Base-by-base conservation (phyloP, 2,329 filamentous ascomycete species). In the Arthroderma sp. region DNA sequence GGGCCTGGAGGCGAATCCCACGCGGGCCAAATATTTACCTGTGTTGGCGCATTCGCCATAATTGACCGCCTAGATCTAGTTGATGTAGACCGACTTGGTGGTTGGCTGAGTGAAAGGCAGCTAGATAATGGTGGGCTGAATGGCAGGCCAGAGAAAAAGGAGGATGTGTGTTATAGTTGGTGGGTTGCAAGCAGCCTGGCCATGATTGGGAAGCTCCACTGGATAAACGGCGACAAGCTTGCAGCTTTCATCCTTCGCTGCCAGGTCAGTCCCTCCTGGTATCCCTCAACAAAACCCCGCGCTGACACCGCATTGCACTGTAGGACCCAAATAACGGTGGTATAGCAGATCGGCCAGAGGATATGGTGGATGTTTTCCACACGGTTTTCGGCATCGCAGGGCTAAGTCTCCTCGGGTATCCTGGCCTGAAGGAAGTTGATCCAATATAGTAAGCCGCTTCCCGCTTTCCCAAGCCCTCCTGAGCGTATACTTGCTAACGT, bases 111-210 rank as follows among this genome's bases (percentile, higher is more conserved):
- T 63, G 91, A 98, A 66, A 77, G 91, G 50, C 91, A 98, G 62
- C 71, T 94, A 29, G 76, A 85, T 6, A 82, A 81, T 40, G 91
- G 91, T 29, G 91, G 91, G 0, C 69, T 98, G 42, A 98, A 98
- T 60, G 91, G 91, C 2, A 76, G 91, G 40, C 91, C 91, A 0
- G 91, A 96, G 67, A 98, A 98, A 70, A 69, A 84, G 50, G 89
- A 94, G 61, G 91, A 98, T 62, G 89, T 94, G 9, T 98, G 91
- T 68, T 98, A 98, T 67, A 94, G 86, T 62, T 98, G 91, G 91
- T 98, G 91, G 91, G 91, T 96, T 38, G 69, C 89, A 58, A 89
- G 85, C 59, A 94, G 88, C 61, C 68, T 98, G 53, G 82, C 83
- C 38, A 95, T 96, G 74, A 84, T 98, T 53, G 80, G 75, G 44